Evolutionary conservation across 148 eudicot genomes (phyloP).

Genomic region (Beta vulgaris): DNA sequence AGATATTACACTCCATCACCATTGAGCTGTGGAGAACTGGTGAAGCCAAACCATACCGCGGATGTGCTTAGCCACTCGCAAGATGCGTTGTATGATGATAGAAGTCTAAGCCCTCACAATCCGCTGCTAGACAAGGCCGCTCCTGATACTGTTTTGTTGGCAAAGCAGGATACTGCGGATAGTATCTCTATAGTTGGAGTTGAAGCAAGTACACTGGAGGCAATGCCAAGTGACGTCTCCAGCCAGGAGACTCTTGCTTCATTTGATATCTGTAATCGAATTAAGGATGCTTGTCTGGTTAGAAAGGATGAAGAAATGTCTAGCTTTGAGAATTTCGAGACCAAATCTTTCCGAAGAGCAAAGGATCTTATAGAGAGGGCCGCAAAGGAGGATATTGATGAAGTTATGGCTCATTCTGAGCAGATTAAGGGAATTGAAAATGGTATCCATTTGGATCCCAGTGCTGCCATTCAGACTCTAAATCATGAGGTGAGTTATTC

Average conservation of each 20-base stretch:
- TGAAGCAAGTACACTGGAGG: constrained; percentile 24
- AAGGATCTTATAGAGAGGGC: constrained; percentile 31
- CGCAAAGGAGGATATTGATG: constrained; percentile 30
- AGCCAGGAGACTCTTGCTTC: constrained; percentile 24
- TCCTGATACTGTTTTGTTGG: constrained; percentile 1
- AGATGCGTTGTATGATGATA: constrained; percentile 26
- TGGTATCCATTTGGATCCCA: constrained; percentile 21
- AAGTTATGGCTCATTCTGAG: constrained; percentile 29
- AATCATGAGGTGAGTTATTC: constrained; percentile 56
- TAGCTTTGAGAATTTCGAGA: constrained; percentile 24
- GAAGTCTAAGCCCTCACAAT: constrained; percentile 15
- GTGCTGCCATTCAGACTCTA: constrained; percentile 30
- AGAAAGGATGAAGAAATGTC: constrained; percentile 26
- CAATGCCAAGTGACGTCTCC: constrained; percentile 12
- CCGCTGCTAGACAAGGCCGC: constrained; percentile 4
- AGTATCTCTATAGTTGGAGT: constrained; percentile 18
- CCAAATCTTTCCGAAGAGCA: constrained; percentile 29
- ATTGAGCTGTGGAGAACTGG: constrained; percentile 29
- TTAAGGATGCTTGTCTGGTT: constrained; percentile 26
- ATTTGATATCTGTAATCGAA: constrained; percentile 31
- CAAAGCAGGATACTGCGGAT: constrained; percentile 18
- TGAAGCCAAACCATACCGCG: constrained; percentile 21
- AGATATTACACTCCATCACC: constrained; percentile 40
- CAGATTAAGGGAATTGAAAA: constrained; percentile 23
- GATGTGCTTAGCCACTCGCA: constrained; percentile 30